phyloP scores from a whole-genome alignment of 306 rosid genomes.

The Castanopsis chinensis region DNA sequence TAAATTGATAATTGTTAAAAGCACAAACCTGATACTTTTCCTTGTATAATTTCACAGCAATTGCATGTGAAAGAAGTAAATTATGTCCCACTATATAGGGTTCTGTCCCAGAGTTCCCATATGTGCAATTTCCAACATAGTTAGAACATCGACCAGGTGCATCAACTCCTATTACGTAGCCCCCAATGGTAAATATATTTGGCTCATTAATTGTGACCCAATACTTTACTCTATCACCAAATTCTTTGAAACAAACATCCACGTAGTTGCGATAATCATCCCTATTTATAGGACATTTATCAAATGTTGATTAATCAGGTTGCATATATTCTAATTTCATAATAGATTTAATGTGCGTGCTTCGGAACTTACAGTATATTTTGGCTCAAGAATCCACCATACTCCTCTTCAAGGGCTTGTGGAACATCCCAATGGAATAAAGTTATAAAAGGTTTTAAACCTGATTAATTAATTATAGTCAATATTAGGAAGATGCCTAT shows the following conservation, averaged over 20 bases:
- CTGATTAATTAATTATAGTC: slow-evolving; percentile 4
- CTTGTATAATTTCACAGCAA: slow-evolving; percentile 29
- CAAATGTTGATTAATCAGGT: too few relatives aligned
- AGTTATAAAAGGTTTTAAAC: slow-evolving; percentile 50
- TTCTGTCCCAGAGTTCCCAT: slow-evolving; percentile 43
- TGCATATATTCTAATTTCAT: too few relatives aligned
- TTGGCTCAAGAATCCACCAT: slow-evolving; percentile 53
- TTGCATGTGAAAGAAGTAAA: slow-evolving; percentile 45
- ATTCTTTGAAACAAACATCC: slow-evolving; percentile 56
- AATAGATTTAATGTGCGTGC: too few relatives aligned
- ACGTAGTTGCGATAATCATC: slow-evolving; percentile 49
- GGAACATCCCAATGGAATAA: slow-evolving; percentile 59
- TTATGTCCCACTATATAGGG: slow-evolving; percentile 44
- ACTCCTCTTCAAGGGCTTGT: slow-evolving; percentile 53
- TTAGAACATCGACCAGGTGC: slow-evolving; percentile 56
- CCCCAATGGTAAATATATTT: slow-evolving; percentile 13
- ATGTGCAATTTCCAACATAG: slow-evolving; percentile 34
- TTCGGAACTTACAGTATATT: slow-evolving; percentile 40
- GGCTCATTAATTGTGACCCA: slow-evolving; percentile 75
- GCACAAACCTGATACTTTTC: slow-evolving; percentile 20
- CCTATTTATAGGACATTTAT: slow-evolving; percentile 24
- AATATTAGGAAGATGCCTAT: neutral
- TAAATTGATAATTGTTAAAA: too few relatives aligned
- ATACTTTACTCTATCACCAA: slow-evolving; percentile 67
- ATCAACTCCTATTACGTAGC: slow-evolving; percentile 39